A percentile compares a stretch with the other conserved stretches of the same genome.
Conservation (phyloP, 2,329 filamentous ascomycete species). For the Coleophoma crateriformis region DNA sequence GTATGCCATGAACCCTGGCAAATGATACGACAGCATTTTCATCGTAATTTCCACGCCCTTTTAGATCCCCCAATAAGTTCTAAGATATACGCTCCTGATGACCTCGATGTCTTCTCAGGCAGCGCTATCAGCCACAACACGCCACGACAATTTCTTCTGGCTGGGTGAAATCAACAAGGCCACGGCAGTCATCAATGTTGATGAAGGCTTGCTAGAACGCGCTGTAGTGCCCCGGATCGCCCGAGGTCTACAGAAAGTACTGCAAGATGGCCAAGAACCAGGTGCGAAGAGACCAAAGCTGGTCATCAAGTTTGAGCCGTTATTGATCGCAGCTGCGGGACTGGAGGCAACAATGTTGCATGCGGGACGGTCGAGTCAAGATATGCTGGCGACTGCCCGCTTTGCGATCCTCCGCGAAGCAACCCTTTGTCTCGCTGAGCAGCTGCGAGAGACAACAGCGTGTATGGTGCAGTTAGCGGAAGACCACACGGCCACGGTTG, state of each 20-base stretch:
- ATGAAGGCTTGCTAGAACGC: slow-evolving; percentile 1
- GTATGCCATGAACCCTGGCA: no score
- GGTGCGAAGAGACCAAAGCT: neutral
- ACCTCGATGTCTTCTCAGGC: no score
- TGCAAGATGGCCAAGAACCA: neutral
- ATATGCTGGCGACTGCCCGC: slow-evolving; percentile 1
- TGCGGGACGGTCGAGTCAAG: slow-evolving; percentile 2
- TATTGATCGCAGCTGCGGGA: neutral
- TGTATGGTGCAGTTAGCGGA: slow-evolving; percentile 1
- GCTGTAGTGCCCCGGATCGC: neutral
- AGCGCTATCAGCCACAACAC: no score
- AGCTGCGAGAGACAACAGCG: slow-evolving; percentile 1
- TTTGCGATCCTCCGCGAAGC: neutral
- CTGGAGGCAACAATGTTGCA: slow-evolving; percentile 1
- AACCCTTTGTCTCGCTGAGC: neutral
- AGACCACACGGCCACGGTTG: slow-evolving; percentile 1
- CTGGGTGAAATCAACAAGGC: slow-evolving; percentile 2
- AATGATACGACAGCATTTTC: no score
- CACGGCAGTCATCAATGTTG: slow-evolving; percentile 1
- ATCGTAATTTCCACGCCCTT: no score
- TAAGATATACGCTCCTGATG: no score
- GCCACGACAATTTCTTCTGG: slow-evolving; percentile 1
- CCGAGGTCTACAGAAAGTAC: neutral
- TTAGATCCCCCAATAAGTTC: no score
- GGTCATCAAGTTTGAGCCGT: slow-evolving; percentile 1